Base-by-base conservation (phyloP, 1,284 basidiomycete species). In the Naganishia cerealis region DNA sequence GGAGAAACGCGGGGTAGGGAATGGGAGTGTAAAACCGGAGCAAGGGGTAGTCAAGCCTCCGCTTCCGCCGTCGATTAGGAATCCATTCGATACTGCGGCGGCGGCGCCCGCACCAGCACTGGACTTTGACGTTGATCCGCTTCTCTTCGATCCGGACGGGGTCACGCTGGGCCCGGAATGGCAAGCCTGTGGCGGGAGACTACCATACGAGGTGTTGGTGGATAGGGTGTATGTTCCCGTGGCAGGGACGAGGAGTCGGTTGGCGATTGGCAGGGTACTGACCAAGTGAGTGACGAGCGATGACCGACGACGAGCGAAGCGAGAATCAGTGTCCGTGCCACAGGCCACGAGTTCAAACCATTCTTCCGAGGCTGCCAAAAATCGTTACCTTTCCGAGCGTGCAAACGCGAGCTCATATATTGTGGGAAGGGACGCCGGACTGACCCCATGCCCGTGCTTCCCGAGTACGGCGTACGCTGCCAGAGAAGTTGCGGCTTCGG, bases 121-220 rank as follows among this genome's bases (percentile, higher is more conserved):
- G 57, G 76, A 83, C 66, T 79, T 82, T 61, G 78, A 82, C 61
- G 66, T 65, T 15, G 82, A 83, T 71, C 75, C 80, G 1, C 77
- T 83, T 59, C 68, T 77, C 29, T 82, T 82, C 67, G 69, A 75
- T 7, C 80, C 81, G 0, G 83, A 79, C 76, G 42, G 75, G 75
- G 48, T 73, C 48, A 68, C 78, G 72, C 54, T 78, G 80, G 67
- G 86, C 77, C 78, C 79, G 0, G 7, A 7, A 24, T 54, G 61
- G 50, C 16, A 40, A n/a, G 38, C 42, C 1, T 46, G 40, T 46
- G 76, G 73, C 5, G 80, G 80, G 0, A 70, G 78, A 18, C 75
- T 89, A 9, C 91, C 92, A 0, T 96, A 94, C 77, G 86, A 89
- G 1, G 90, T 94, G 73, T 84, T 96, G 26, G 87, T 88, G 0